Conservation (phyloP, 148 eudicot genomes). For the Polygonum aviculare region DNA sequence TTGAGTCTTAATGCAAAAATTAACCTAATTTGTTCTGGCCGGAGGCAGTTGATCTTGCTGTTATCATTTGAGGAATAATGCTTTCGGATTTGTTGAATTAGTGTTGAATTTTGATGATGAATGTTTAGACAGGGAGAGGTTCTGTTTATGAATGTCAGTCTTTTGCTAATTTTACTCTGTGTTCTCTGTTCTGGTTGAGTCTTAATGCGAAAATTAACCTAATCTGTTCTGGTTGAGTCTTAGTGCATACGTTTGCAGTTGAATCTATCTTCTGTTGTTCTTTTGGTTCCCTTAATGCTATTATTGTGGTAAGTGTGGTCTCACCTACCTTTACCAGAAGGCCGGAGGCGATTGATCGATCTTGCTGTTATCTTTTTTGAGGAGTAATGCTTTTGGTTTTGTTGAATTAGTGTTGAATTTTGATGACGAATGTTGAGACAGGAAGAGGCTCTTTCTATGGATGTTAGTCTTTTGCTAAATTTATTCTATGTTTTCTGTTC, state of each 20-base stretch:
- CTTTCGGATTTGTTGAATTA: background rate
- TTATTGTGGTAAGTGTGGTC: too few species aligned
- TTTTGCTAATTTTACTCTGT: background rate
- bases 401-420: background rate
- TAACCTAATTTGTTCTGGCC: too few species aligned
- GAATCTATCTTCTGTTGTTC: background rate
- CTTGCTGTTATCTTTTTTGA: background rate
- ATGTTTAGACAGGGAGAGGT: background rate
- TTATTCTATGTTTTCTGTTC: background rate
- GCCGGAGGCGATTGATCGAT: too few species aligned
- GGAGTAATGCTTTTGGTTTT: background rate
- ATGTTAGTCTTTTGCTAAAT: background rate
- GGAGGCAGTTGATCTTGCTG: too few species aligned
- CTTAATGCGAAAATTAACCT: background rate
- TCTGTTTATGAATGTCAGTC: background rate
- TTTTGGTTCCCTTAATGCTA: background rate
- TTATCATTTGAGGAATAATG: background rate
- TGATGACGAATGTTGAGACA: background rate
- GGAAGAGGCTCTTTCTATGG: background rate
- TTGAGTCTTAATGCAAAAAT: background rate
- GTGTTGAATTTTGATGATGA: background rate
- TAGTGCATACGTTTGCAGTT: background rate
- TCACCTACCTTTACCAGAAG: constrained; percentile 8
- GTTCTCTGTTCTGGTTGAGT: background rate
- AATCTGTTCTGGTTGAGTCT: too few species aligned